Evolutionary conservation across 176 grass and related monocot genomes (phyloP).

Genomic region (Guadua angustifolia): DNA sequence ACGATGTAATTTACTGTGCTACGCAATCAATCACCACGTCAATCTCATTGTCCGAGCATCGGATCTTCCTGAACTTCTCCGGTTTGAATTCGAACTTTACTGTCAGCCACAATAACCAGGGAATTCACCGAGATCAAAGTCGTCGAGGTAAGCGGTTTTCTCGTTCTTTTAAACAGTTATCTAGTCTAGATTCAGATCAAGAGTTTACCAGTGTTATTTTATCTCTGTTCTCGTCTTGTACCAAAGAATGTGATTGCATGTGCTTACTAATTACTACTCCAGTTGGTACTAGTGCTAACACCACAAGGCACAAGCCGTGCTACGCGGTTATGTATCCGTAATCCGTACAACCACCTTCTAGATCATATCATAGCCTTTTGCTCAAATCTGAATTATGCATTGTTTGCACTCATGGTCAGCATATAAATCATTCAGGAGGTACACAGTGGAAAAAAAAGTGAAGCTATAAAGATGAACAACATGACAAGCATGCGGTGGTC

Average conservation of each 20-base stretch:
- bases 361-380: background rate
- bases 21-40: background rate
- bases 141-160: background rate
- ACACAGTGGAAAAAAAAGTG: background rate
- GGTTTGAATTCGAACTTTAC: constrained; percentile 24
- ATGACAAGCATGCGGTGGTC: constrained; percentile 31
- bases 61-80: background rate
- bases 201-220: background rate
- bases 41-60: background rate
- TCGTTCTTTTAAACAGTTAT: constrained; percentile 3
- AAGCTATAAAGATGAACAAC: constrained; percentile 19
- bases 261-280: constrained; percentile 27
- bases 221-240: constrained; percentile 9
- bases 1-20: background rate
- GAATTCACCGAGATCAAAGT: background rate
- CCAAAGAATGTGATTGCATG: constrained; percentile 36
- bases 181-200: background rate
- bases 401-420: background rate
- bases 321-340: background rate
- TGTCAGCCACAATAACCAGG: background rate
- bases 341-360: background rate
- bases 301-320: constrained; percentile 8
- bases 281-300: background rate
- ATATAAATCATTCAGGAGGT: background rate
- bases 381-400: background rate